Evolutionary conservation across 108 stramenopile species (phyloP).

Genomic region (Phaeodactylum tricornutum): DNA sequence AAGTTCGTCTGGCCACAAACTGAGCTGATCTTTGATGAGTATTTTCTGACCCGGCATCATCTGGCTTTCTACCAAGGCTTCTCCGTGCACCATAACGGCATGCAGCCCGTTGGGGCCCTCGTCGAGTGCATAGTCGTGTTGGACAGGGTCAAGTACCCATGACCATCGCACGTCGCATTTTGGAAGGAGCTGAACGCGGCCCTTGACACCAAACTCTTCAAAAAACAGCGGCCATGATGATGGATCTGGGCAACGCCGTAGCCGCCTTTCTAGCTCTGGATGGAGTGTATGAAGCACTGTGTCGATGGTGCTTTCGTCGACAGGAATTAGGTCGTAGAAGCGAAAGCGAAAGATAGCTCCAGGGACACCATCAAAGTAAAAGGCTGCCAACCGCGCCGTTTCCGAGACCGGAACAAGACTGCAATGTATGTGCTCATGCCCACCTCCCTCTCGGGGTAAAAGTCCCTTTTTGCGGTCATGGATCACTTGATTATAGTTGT

Average conservation of each 20-base stretch:
- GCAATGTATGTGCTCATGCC: constrained; percentile 80
- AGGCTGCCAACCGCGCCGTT: constrained; percentile 46
- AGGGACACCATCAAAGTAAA: constrained; percentile 79
- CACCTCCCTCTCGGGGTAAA: constrained; percentile 70
- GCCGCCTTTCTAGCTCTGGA: constrained; percentile 35
- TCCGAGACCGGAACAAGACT: constrained; percentile 51
- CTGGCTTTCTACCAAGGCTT: constrained; percentile 59
- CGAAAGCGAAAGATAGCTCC: constrained; percentile 76
- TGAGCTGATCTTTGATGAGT: constrained; percentile 65
- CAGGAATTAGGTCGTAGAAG: constrained; percentile 39
- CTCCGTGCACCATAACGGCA: constrained; percentile 75
- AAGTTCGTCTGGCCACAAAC: constrained; percentile 59
- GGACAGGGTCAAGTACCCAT: constrained; percentile 36
- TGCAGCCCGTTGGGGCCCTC: constrained; percentile 20
- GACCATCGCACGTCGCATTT: constrained; percentile 69
- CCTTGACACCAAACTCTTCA: constrained; percentile 7
- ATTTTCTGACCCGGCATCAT: constrained; percentile 70
- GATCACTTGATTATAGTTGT: constrained; percentile 75
- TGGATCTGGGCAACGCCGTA: constrained; percentile 23
- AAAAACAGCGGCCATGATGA: constrained; percentile 27
- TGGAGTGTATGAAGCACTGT: constrained; percentile 53
- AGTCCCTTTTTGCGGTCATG: constrained; percentile 42
- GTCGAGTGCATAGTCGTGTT: constrained; percentile 40
- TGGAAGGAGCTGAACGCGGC: constrained; percentile 6
- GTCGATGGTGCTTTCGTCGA: constrained; percentile 16